A percentile compares a stretch with the other conserved stretches of the same genome.
phyloP scores from a whole-genome alignment of 192 early-diverging fungal genomes.

The Gonapodya sp. region DNA sequence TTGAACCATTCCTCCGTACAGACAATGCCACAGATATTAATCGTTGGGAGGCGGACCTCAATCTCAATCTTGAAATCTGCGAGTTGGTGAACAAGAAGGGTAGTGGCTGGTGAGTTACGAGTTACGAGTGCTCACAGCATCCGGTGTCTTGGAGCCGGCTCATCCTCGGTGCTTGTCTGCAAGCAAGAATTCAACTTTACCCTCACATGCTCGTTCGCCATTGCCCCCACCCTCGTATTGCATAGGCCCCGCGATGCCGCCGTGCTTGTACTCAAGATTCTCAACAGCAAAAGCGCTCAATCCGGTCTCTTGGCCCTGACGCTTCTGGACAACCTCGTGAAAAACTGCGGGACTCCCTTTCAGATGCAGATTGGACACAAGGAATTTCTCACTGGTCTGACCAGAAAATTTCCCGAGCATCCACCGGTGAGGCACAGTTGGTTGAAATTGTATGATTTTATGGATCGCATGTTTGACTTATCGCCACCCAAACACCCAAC shows the following conservation, averaged over 20 bases:
- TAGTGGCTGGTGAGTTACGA: constrained; percentile 44
- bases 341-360: constrained; percentile 98
- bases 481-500: not conserved
- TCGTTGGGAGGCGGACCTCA: constrained; percentile 64
- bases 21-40: constrained; percentile 71
- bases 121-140: too few relatives aligned
- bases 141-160: too few relatives aligned
- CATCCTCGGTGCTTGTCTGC: too few relatives aligned
- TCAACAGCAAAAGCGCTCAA: constrained; percentile 26
- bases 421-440: constrained; percentile 49
- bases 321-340: constrained; percentile 94
- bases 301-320: constrained; percentile 25
- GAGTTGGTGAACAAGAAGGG: constrained; percentile 88
- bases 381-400: constrained; percentile 95
- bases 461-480: constrained; percentile 12
- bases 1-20: too few relatives aligned
- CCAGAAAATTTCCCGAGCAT: constrained; percentile 83
- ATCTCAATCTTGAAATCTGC: constrained; percentile 89
- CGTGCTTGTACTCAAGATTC: constrained; percentile 21
- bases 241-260: constrained; percentile 36
- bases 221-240: too few relatives aligned
- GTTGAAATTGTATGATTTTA: not conserved
- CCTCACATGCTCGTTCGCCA: too few relatives aligned
- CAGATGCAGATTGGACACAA: constrained; percentile 91
- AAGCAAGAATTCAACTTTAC: too few relatives aligned